These are phyloP conservation scores for Geotrichum klebahnii DNA, from an alignment of 1,139 yeast genomes.

Conservation along the genomic window DNA sequence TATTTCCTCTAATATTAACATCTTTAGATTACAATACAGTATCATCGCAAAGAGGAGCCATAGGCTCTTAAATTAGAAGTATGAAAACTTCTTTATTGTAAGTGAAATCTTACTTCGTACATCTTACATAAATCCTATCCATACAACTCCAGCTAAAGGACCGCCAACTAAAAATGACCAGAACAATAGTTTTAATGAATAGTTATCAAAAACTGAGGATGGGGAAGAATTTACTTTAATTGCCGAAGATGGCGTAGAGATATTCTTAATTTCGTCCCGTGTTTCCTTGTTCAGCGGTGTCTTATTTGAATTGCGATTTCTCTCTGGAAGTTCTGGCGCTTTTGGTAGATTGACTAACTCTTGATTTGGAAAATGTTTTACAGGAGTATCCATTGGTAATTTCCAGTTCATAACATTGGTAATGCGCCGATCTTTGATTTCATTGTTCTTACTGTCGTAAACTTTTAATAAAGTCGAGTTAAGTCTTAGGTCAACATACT, in stretches of 20 bases:
- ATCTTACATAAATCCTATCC: constrained; percentile 15
- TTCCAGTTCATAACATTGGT: constrained; percentile 10
- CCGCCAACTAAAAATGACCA: constrained; percentile 15
- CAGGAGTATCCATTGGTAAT: constrained; percentile 12
- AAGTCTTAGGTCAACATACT: constrained; percentile 15
- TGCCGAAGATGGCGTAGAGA: neutral
- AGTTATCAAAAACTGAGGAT: neutral
- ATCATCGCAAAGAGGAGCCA: too few relatives aligned
- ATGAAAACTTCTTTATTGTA: too few relatives aligned
- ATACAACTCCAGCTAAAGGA: constrained; percentile 13
- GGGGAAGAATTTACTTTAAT: neutral
- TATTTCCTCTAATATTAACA: too few relatives aligned
- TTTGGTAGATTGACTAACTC: neutral
- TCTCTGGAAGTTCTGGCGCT: neutral
- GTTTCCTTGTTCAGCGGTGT: neutral
- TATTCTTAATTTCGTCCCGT: neutral
- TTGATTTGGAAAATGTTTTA: neutral
- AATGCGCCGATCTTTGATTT: constrained; percentile 7
- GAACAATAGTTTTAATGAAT: constrained; percentile 6
- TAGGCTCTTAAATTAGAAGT: too few relatives aligned
- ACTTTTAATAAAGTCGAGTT: constrained; percentile 15
- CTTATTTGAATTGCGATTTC: neutral
- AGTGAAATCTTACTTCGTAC: too few relatives aligned
- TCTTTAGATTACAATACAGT: too few relatives aligned
- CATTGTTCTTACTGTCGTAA: constrained; percentile 9